Evolutionary conservation across 257 asterid species (phyloP).

Genomic region (Striga asiatica): DNA sequence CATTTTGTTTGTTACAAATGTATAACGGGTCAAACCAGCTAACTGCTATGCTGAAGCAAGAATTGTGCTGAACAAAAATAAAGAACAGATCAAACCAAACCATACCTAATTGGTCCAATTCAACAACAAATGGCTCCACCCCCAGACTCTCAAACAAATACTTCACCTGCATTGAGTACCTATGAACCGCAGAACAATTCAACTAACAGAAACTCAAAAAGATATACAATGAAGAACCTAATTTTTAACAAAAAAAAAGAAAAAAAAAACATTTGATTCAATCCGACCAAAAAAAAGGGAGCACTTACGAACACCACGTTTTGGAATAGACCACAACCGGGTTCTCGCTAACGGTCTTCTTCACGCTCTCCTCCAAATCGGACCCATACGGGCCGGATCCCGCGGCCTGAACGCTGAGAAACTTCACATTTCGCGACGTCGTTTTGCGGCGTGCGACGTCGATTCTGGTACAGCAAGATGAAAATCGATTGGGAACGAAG

Average conservation of each 20-base stretch:
- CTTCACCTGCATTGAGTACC: slow-evolving; percentile 80
- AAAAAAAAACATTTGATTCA: neutral
- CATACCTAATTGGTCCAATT: slow-evolving; percentile 75
- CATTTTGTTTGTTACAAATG: no score
- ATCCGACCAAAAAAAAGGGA: no score
- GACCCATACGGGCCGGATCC: slow-evolving; percentile 48
- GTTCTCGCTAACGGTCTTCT: slow-evolving; percentile 41
- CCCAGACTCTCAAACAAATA: slow-evolving; percentile 67
- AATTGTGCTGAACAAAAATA: neutral
- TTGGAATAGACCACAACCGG: slow-evolving; percentile 93
- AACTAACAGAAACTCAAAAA: neutral
- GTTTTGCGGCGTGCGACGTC: slow-evolving; percentile 11
- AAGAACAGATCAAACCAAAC: neutral
- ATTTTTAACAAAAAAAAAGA: neutral
- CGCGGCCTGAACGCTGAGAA: slow-evolving; percentile 45
- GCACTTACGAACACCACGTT: slow-evolving; percentile 86
- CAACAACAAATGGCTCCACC: slow-evolving; percentile 72
- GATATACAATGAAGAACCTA: no score
- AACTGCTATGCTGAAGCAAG: neutral
- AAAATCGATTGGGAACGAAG: slow-evolving; percentile 1
- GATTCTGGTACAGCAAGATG: slow-evolving; percentile 7
- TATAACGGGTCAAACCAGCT: no score
- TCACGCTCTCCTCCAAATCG: slow-evolving; percentile 49
- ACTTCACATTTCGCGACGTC: slow-evolving; percentile 16
- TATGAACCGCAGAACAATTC: slow-evolving; percentile 14